These are phyloP conservation scores for Neofusicoccum laricinum DNA, from an alignment of 2,329 filamentous ascomycete genomes.

Conservation along the genomic window DNA sequence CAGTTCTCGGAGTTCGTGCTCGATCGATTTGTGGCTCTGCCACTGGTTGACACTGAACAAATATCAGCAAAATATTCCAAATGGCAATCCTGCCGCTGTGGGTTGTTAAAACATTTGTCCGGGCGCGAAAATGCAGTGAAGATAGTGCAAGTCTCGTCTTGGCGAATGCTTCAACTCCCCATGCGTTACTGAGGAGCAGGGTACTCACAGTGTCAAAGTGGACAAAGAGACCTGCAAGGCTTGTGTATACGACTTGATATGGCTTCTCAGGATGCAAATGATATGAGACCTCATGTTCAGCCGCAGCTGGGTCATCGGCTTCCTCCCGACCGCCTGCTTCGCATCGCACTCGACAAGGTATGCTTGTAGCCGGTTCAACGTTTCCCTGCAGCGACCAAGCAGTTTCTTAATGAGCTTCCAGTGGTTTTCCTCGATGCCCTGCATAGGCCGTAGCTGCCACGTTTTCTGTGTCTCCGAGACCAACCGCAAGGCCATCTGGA, in stretches of 20 bases:
- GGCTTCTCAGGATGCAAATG: constrained; percentile 6
- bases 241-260: constrained; percentile 14
- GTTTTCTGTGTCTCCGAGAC: background rate
- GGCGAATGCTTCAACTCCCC: background rate
- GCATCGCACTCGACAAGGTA: background rate
- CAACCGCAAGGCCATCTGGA: background rate
- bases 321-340: background rate
- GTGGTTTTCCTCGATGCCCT: constrained; percentile 5
- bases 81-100: background rate
- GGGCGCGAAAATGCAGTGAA: no score
- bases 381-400: background rate
- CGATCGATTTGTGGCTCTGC: constrained; percentile 8
- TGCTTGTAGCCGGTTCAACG: background rate
- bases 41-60: background rate
- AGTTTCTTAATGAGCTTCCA: constrained; percentile 4
- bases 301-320: background rate
- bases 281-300: constrained; percentile 14
- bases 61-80: background rate
- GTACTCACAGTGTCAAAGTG: constrained; percentile 3
- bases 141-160: no score
- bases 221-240: constrained; percentile 12
- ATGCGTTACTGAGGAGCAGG: background rate
- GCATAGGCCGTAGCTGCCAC: background rate
- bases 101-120: no score
- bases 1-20: background rate